Base-by-base conservation (phyloP, 768 basidiomycete species). In the Tulasnella sp. region DNA sequence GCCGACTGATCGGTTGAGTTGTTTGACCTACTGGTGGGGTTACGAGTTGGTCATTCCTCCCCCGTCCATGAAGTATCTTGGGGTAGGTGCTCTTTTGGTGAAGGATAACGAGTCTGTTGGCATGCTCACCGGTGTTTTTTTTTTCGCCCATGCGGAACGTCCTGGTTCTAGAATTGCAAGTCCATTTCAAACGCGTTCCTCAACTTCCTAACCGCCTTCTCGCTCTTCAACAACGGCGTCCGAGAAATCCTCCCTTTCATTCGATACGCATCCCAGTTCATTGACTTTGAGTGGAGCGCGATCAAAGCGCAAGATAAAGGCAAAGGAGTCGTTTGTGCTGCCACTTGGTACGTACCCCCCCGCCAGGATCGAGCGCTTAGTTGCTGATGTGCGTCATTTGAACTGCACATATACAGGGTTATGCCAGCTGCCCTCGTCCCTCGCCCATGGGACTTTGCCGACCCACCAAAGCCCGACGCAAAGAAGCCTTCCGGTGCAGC, bases 11-110 rank as follows among this genome's bases (percentile, higher is more conserved):
- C 88, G 94, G 73, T 89, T 95, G 84, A 94, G 92, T 16, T 88
- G 92, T 34, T 85, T 95, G 38, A 94, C 94, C 19, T 95, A 95
- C 84, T 96, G 95, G 95, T 97, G 95, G 95, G 95, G 95, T 19
- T 86, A 94, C 18, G 95, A 97, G 83, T 78, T 96, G 0, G 88
- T 91, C 46, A 87, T 97, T 38, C 95, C 95, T 6, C 89, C 91
- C 27, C 89, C 94, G 0, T 89, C 93, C 1, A 82, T 97, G 46
- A 83, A 83, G 39, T 89, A 90, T 83, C 88, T 97, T 27, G 84
- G 85, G 71, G 91, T 92, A 74, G 78, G 91, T 86, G 27, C 73
- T n/a, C n/a, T 48, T 3, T 4, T 68, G 80, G 19, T 12, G 46
- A 74, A 58, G 14, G 31, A 31, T 39, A 16, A 5, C 21, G 16